phyloP scores from a whole-genome alignment of 1,284 basidiomycete genomes.

The Puccinia coronata region DNA sequence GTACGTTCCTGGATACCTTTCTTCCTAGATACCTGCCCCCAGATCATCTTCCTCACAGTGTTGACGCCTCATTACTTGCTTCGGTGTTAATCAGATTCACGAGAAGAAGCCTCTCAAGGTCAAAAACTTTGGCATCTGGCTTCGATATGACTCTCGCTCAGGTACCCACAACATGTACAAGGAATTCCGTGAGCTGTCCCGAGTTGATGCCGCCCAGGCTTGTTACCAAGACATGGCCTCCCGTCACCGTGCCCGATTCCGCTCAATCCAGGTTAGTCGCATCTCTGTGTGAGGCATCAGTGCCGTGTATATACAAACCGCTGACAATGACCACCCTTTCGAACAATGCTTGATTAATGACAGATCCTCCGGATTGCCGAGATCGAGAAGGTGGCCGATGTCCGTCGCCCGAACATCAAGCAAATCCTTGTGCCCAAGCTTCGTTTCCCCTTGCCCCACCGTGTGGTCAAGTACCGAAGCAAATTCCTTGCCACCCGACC shows the following conservation, averaged over 20 bases:
- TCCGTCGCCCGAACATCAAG: slow-evolving; percentile 87
- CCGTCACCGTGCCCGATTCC: slow-evolving; percentile 97
- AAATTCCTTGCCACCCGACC: slow-evolving; percentile 61
- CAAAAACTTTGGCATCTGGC: slow-evolving; percentile 99
- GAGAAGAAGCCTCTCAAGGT: slow-evolving; percentile 97
- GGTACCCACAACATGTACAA: slow-evolving; percentile 90
- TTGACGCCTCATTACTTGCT: slow-evolving; percentile 46
- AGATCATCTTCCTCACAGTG: neutral
- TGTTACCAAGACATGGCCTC: slow-evolving; percentile 99
- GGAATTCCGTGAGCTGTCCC: slow-evolving; percentile 94
- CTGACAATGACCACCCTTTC: too few species aligned
- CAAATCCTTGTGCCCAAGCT: slow-evolving; percentile 86
- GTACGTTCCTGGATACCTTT: neutral
- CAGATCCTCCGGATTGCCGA: slow-evolving; percentile 91
- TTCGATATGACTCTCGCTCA: slow-evolving; percentile 97
- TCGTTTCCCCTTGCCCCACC: slow-evolving; percentile 98
- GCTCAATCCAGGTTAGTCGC: slow-evolving; percentile 83
- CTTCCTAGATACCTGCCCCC: neutral
- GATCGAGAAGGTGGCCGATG: slow-evolving; percentile 85
- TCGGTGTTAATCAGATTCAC: slow-evolving; percentile 69
- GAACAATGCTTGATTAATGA: slow-evolving; percentile 29
- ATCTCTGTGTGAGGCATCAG: neutral
- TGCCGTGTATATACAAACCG: slow-evolving; percentile 51
- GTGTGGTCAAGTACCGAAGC: slow-evolving; percentile 62
- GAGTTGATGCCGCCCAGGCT: slow-evolving; percentile 92